Evolutionary conservation across 345 rosid genomes (phyloP).

Genomic region (Syzygium aqueum): DNA sequence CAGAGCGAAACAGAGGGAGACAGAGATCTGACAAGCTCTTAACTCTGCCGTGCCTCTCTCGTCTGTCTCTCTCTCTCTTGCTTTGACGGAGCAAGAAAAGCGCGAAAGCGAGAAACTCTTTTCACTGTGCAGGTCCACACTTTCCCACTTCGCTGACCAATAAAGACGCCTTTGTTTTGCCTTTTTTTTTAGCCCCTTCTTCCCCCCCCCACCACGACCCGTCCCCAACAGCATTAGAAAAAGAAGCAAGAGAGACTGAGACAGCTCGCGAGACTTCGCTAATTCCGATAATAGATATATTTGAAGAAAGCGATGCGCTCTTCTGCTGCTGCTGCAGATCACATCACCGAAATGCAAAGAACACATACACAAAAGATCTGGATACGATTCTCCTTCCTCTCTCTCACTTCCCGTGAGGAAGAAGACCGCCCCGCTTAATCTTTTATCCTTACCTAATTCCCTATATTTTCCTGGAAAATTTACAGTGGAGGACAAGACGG

Average conservation of each 20-base stretch:
- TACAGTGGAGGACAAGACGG: not conserved
- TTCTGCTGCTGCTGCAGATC: not conserved
- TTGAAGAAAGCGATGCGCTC: not conserved
- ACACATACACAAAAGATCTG: not conserved
- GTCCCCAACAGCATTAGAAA: not conserved
- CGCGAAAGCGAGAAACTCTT: slow-evolving; percentile 1
- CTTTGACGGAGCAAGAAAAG: not conserved
- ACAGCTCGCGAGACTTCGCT: no score
- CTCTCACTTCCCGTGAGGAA: not conserved
- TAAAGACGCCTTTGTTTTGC: slow-evolving; percentile 19
- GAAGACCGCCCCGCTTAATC: not conserved
- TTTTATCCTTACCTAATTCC: not conserved
- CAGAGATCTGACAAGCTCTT: not conserved
- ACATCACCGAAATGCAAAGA: not conserved
- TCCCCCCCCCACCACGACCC: not conserved
- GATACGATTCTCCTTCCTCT: not conserved
- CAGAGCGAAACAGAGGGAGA: not conserved
- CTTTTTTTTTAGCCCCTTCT: not conserved
- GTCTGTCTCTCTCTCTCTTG: not conserved
- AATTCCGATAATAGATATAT: not conserved
- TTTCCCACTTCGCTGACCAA: slow-evolving; percentile 66
- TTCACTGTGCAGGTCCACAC: slow-evolving; percentile 48
- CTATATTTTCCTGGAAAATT: not conserved
- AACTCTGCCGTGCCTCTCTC: not conserved
- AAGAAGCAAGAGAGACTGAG: not conserved